Conservation (phyloP, 257 asterid species). For the Ehretia macrophylla region DNA sequence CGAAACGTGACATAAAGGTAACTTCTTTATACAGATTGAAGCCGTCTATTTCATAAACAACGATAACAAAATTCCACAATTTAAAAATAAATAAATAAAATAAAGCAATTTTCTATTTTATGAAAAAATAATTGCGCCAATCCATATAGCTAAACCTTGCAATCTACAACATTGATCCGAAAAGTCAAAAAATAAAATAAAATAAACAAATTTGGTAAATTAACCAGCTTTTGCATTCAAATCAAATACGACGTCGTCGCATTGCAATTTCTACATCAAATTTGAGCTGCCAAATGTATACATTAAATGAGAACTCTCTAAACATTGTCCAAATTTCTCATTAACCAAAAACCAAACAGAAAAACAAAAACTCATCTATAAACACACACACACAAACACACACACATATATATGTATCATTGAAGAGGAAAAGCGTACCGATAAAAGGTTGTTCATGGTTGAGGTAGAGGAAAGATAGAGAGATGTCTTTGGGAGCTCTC, state of each 20-base stretch:
- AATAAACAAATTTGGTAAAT: neutral
- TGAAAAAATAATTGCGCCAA: no score
- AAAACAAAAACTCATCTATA: no score
- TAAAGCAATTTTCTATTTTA: no score
- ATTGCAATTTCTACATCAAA: neutral
- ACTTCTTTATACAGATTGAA: neutral
- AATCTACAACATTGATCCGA: neutral
- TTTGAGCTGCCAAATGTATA: neutral
- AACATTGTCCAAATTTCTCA: neutral
- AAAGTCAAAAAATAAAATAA: no score
- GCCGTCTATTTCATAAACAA: neutral
- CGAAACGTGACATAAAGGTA: neutral
- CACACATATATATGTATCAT: neutral
- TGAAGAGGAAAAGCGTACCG: constrained; percentile 31
- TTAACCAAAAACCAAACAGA: no score
- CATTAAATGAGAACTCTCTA: no score
- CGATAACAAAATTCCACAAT: neutral
- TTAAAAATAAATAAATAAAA: no score
- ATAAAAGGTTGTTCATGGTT: constrained; percentile 68
- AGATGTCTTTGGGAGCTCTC: constrained; percentile 11
- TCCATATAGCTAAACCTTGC: neutral
- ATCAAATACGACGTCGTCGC: neutral
- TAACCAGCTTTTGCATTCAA: constrained; percentile 1
- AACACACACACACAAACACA: neutral
- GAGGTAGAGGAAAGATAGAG: constrained; percentile 20